phyloP scores from a whole-genome alignment of 352 stramenopile genomes.

The Pythium aristosporum region DNA sequence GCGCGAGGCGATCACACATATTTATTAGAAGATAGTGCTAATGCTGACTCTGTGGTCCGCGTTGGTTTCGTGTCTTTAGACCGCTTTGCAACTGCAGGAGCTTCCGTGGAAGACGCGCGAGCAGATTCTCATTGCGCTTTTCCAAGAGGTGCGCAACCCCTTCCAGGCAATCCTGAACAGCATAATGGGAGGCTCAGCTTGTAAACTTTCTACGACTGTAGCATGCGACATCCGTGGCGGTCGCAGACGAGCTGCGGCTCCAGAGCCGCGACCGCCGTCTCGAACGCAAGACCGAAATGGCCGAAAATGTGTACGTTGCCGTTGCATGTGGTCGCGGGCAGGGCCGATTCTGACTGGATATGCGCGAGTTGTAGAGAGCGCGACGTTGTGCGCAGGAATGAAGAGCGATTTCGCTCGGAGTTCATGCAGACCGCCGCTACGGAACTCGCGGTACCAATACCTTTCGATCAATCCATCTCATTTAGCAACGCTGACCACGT shows the following conservation, averaged over 20 bases:
- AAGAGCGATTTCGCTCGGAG: conserved; percentile 54
- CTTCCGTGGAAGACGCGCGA: conserved; percentile 53
- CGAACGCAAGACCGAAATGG: conserved; percentile 55
- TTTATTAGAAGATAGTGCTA: background rate
- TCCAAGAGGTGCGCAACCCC: conserved; percentile 36
- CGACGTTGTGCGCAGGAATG: conserved; percentile 40
- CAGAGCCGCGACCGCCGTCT: conserved; percentile 36
- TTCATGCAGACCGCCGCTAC: conserved; percentile 54
- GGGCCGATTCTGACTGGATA: background rate
- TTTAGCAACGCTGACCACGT: background rate
- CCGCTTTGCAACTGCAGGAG: conserved; percentile 42
- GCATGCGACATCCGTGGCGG: conserved; percentile 42
- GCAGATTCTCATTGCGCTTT: conserved; percentile 42
- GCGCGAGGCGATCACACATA: background rate
- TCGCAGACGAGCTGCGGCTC: conserved; percentile 36
- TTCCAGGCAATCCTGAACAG: too few relatives aligned
- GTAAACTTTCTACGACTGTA: conserved; percentile 8
- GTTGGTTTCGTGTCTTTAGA: conserved; percentile 8
- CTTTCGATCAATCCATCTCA: background rate
- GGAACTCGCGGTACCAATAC: conserved; percentile 42
- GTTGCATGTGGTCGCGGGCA: conserved; percentile 10
- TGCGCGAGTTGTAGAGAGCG: conserved; percentile 32
- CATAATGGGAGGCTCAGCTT: too few relatives aligned
- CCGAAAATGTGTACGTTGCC: conserved; percentile 32
- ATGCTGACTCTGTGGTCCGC: background rate